These are phyloP conservation scores for Pseudonitzschia delicatissima DNA, from an alignment of 108 stramenopile species.

Conservation along the genomic window DNA sequence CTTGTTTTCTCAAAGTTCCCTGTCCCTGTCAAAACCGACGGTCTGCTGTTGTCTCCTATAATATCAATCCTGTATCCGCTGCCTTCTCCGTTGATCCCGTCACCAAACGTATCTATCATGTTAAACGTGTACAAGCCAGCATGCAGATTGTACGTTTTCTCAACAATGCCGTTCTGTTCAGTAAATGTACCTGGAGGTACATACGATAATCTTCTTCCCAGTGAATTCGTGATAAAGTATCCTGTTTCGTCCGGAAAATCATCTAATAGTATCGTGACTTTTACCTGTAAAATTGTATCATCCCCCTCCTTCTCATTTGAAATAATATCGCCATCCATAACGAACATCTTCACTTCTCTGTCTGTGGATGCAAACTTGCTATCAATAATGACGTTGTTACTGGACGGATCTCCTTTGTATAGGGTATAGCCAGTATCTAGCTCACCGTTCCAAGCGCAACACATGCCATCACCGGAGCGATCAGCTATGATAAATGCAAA, in stretches of 20 bases:
- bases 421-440: constrained; percentile 24
- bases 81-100: constrained; percentile 19
- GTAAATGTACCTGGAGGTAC: constrained; percentile 22
- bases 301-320: neutral
- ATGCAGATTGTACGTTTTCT: constrained; percentile 4
- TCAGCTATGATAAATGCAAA: constrained; percentile 34
- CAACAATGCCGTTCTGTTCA: constrained; percentile 2
- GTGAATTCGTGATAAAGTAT: constrained; percentile 18
- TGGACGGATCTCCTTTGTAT: constrained; percentile 21
- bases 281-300: neutral
- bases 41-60: neutral
- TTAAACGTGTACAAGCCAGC: constrained; percentile 28
- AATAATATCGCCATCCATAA: neutral
- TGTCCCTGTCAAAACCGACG: constrained; percentile 18
- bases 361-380: constrained; percentile 10
- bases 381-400: constrained; percentile 5
- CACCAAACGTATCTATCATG: constrained; percentile 19
- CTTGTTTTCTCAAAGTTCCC: constrained; percentile 11
- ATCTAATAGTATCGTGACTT: constrained; percentile 26
- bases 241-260: constrained; percentile 30
- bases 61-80: constrained; percentile 15
- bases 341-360: constrained; percentile 17
- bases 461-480: constrained; percentile 33
- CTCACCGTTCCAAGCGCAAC: constrained; percentile 20
- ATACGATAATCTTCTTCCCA: constrained; percentile 8